Evolutionary conservation across 371 early-diverging fungal species (phyloP).

Genomic region (Gilbertella persicaria): DNA sequence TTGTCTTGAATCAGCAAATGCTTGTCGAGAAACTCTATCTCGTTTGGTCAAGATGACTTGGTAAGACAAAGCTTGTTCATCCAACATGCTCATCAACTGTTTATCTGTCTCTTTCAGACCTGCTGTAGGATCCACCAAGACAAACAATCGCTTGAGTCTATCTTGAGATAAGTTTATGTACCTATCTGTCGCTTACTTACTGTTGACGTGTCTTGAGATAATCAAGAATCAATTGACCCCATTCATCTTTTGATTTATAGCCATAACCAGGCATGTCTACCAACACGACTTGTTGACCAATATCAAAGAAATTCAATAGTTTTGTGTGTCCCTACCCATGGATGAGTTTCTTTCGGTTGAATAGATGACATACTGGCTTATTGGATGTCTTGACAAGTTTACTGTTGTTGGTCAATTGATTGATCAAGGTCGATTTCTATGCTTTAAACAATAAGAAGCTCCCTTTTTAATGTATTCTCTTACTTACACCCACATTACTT

Average conservation of each 20-base stretch:
- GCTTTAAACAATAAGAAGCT: background rate
- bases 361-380: conserved; percentile 56
- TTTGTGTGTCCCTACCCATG: conserved; percentile 66
- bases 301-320: conserved; percentile 69
- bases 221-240: conserved; percentile 71
- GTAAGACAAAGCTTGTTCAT: conserved; percentile 56
- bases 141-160: conserved; percentile 65
- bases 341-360: background rate
- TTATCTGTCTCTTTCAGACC: conserved; percentile 68
- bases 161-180: background rate
- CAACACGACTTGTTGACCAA: conserved; percentile 58
- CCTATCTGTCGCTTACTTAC: conserved; percentile 34
- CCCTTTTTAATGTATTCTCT: background rate
- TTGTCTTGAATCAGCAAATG: conserved; percentile 39
- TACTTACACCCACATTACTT: conserved; percentile 71
- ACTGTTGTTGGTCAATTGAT: conserved; percentile 59
- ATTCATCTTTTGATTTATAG: conserved; percentile 68
- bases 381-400: conserved; percentile 72
- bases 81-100: conserved; percentile 60
- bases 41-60: conserved; percentile 71
- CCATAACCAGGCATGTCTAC: conserved; percentile 89
- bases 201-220: conserved; percentile 60
- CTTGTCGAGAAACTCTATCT: conserved; percentile 54
- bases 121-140: conserved; percentile 68
- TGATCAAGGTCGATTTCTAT: conserved; percentile 75